Percentiles rank a stretch among this genome's conserved stretches.
phyloP scores from a whole-genome alignment of 2,329 filamentous ascomycete species.

The Fusarium avenaceum region DNA sequence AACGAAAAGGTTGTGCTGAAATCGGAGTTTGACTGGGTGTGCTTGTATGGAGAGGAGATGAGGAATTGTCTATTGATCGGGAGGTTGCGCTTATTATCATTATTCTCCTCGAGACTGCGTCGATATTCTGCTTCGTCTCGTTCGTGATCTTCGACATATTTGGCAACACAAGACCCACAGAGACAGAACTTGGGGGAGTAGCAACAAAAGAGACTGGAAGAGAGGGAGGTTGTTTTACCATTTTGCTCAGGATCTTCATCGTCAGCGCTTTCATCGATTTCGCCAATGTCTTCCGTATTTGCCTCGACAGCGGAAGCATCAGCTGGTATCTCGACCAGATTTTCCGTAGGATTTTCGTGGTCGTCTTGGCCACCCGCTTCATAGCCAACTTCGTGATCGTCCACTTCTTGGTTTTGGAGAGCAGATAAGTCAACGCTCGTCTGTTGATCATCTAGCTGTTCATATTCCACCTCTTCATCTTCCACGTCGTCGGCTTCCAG shows the following conservation, averaged over 20 bases:
- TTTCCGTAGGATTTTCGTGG: constrained; percentile 16
- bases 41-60: constrained; percentile 4
- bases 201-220: constrained; percentile 30
- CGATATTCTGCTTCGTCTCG: constrained; percentile 37
- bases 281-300: constrained; percentile 20
- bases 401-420: constrained; percentile 3
- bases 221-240: constrained; percentile 42
- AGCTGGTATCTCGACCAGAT: constrained; percentile 27
- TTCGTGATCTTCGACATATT: constrained; percentile 35
- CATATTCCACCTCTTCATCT: background rate
- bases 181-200: constrained; percentile 40
- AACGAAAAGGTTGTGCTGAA: constrained; percentile 42
- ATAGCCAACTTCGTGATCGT: background rate
- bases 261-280: constrained; percentile 13
- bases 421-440: background rate
- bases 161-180: constrained; percentile 32
- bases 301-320: constrained; percentile 14
- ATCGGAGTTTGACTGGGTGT: constrained; percentile 24
- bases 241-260: constrained; percentile 39
- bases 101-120: constrained; percentile 14
- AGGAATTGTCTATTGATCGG: constrained; percentile 2
- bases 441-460: constrained; percentile 10
- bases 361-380: constrained; percentile 7
- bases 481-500: background rate
- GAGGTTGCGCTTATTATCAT: background rate